phyloP scores from a whole-genome alignment of 805 yeast genomes.

The Kuraishia piskuri region DNA sequence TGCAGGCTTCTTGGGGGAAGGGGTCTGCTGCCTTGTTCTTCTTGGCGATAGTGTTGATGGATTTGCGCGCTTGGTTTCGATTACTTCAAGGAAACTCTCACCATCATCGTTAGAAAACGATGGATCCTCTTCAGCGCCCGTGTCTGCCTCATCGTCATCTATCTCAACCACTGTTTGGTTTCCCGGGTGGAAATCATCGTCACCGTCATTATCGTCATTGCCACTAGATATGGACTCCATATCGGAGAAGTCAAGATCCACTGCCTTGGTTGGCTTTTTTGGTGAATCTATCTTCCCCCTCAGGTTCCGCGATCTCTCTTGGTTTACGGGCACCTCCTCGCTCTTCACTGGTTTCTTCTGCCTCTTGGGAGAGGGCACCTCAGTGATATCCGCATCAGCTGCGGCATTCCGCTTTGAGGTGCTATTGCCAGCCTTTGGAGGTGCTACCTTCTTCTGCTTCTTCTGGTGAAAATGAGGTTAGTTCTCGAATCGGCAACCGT shows the following conservation, averaged over 20 bases:
- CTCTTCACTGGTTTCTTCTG: conserved; percentile 1
- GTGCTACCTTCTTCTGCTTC: not conserved
- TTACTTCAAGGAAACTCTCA: not conserved
- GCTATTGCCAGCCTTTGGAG: not conserved
- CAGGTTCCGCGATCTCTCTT: conserved; percentile 1
- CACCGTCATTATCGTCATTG: conserved; percentile 4
- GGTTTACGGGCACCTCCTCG: conserved; percentile 1
- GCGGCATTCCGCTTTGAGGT: conserved; percentile 1
- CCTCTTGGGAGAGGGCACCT: conserved; percentile 3
- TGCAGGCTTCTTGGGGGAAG: conserved; percentile 3
- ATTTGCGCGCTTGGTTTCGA: not conserved
- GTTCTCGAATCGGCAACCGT: too few relatives aligned
- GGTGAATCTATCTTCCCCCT: not conserved
- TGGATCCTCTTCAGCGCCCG: conserved; percentile 10
- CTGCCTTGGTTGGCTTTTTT: not conserved
- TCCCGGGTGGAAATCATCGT: conserved; percentile 4
- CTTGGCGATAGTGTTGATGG: not conserved
- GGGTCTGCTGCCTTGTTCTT: conserved; percentile 3
- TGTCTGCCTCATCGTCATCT: conserved; percentile 16
- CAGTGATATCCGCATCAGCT: not conserved
- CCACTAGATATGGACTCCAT: not conserved
- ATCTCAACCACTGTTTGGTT: conserved; percentile 13
- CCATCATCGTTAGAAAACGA: conserved; percentile 4
- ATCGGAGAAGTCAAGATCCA: not conserved
- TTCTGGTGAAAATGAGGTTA: too few relatives aligned